A percentile compares a stretch with the other conserved stretches of the same genome.
Evolutionary conservation across 2,329 filamentous ascomycete species (phyloP).

Genomic region (Xylariaceae sp.): DNA sequence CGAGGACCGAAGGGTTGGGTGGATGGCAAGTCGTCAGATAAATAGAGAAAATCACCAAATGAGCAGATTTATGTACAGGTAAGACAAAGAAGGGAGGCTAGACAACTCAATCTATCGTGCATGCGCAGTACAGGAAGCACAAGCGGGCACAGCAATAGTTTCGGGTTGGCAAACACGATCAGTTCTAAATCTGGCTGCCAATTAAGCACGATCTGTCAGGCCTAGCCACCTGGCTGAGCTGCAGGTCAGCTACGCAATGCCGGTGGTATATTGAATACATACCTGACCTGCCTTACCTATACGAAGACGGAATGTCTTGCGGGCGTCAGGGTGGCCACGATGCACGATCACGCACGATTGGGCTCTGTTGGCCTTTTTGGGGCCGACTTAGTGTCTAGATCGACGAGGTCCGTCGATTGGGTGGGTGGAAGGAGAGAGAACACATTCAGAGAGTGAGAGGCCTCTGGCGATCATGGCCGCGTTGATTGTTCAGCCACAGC

Average conservation of each 20-base stretch:
- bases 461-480: neutral
- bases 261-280: neutral
- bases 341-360: neutral
- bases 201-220: neutral
- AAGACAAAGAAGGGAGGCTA: slow-evolving; percentile 12
- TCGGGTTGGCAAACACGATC: slow-evolving; percentile 3
- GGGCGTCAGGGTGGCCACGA: slow-evolving; percentile 6
- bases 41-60: slow-evolving; percentile 1
- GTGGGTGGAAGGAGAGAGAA: slow-evolving; percentile 8
- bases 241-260: neutral
- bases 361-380: neutral
- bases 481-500: slow-evolving; percentile 17
- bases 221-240: slow-evolving; percentile 9
- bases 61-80: slow-evolving; percentile 1
- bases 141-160: slow-evolving; percentile 3
- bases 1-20: neutral
- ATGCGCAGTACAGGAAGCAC: slow-evolving; percentile 3
- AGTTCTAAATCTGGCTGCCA: slow-evolving; percentile 8
- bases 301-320: slow-evolving; percentile 2
- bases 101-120: slow-evolving; percentile 16
- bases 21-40: neutral
- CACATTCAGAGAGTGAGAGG: slow-evolving; percentile 5
- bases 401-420: slow-evolving; percentile 6
- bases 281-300: too few relatives aligned
- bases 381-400: slow-evolving; percentile 11